Evolutionary conservation across 148 eudicot genomes (phyloP).

Genomic region (Fagopyrum tataricum): DNA sequence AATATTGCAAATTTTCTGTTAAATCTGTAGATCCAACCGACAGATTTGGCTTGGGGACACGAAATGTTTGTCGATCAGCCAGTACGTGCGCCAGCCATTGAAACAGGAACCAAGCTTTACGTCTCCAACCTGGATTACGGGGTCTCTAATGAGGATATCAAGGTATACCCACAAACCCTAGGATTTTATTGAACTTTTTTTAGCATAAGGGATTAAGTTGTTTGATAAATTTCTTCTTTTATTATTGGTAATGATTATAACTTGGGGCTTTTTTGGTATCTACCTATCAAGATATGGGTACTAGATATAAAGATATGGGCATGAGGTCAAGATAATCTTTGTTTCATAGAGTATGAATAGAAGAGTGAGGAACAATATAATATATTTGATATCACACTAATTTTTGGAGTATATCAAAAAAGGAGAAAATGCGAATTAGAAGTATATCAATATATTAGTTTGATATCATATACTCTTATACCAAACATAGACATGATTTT

Average conservation of each 20-base stretch:
- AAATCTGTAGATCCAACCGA: slow-evolving; percentile 34
- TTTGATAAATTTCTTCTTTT: neutral
- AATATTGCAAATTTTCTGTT: neutral
- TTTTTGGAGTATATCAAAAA: too few species aligned
- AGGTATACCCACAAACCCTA: slow-evolving; percentile 33
- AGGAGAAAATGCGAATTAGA: too few species aligned
- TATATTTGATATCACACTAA: too few species aligned
- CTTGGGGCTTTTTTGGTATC: too few species aligned
- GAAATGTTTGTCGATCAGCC: slow-evolving; percentile 58
- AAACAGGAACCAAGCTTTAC: slow-evolving; percentile 87
- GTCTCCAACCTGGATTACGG: slow-evolving; percentile 88
- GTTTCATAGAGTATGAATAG: too few species aligned
- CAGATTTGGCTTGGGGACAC: slow-evolving; percentile 63
- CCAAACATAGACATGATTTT: too few species aligned
- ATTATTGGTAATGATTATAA: neutral
- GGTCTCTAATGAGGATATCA: slow-evolving; percentile 81
- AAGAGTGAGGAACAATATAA: too few species aligned
- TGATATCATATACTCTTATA: too few species aligned
- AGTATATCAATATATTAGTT: too few species aligned
- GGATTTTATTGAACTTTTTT: neutral
- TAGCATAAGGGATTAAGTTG: neutral
- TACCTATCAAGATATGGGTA: too few species aligned
- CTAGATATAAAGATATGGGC: too few species aligned
- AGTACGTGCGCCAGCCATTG: slow-evolving; percentile 46
- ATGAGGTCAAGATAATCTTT: too few species aligned